Evolutionary conservation across 2,329 filamentous ascomycete genomes (phyloP).

Genomic region (Claviceps sp.): DNA sequence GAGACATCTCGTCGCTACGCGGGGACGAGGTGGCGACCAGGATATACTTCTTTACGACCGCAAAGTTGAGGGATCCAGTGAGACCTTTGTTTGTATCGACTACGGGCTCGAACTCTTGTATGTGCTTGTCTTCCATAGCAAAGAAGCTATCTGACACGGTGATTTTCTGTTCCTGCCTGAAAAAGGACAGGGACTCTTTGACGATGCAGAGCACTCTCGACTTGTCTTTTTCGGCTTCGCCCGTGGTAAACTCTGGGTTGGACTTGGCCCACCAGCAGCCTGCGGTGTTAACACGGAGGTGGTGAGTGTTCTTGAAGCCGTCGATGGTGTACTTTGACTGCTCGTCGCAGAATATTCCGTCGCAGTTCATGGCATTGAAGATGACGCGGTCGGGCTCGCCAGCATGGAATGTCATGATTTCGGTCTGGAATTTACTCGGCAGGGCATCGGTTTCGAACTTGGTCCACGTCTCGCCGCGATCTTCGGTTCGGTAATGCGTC

Average conservation of each 20-base stretch:
- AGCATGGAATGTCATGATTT: constrained; percentile 65
- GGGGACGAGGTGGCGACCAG: constrained; percentile 69
- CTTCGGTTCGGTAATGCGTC: constrained; percentile 70
- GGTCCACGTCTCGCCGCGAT: constrained; percentile 72
- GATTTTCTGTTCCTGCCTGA: constrained; percentile 62
- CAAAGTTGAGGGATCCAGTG: constrained; percentile 68
- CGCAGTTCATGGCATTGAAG: constrained; percentile 63
- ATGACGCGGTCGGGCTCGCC: constrained; percentile 73
- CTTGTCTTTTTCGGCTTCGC: constrained; percentile 49
- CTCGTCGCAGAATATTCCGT: constrained; percentile 49
- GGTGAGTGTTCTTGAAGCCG: constrained; percentile 60
- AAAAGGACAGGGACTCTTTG: constrained; percentile 55
- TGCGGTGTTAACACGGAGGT: constrained; percentile 53
- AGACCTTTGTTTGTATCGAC: constrained; percentile 63
- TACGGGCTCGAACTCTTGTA: constrained; percentile 60
- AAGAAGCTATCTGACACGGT: constrained; percentile 79
- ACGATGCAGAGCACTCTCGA: constrained; percentile 71
- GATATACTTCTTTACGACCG: constrained; percentile 73
- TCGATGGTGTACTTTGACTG: constrained; percentile 65
- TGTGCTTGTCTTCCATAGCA: constrained; percentile 30
- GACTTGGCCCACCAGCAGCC: constrained; percentile 84
- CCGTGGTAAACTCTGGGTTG: constrained; percentile 58
- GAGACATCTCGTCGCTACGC: constrained; percentile 76
- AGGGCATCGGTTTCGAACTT: constrained; percentile 51
- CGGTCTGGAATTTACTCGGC: constrained; percentile 38